Base-by-base conservation (phyloP, 2,329 filamentous ascomycete genomes). In the Leptographium radiaticola region DNA sequence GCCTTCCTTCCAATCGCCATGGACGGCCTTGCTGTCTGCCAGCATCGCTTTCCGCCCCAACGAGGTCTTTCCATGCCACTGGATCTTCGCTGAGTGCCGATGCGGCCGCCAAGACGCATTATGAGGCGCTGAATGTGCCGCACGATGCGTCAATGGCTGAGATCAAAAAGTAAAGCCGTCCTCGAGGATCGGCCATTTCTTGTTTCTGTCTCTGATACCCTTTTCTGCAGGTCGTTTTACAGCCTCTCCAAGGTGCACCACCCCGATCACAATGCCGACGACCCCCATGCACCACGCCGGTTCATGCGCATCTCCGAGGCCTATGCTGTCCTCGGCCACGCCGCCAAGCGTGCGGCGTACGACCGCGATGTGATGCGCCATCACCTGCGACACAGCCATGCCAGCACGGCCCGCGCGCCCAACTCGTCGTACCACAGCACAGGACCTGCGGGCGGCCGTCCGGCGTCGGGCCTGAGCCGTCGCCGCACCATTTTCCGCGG, bases 161-260 rank as follows among this genome's bases (percentile, higher is more conserved):
- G 52, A 90, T 97, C 57, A 97, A 97, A 69, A 91, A 87, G 84
- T 89, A 53, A 53, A 11, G 31, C 63, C 25, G 25, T 25, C 25
- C 25, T 25, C 25, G 25, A 25, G 25, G 25, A 25, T 25, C 3
- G 25, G 25, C 25, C 25, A 25, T 46, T 20, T n/a, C n/a, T n/a
- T n/a, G n/a, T n/a, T n/a, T n/a, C n/a, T 20, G 40, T 6, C 16
- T 47, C 34, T 25, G 8, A 18, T 12, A 36, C 20, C 30, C 33
- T 25, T 44, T 12, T 34, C 36, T 9, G 33, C 55, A 83, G 79
- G 63, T 80, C 80, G 60, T 98, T 96, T 79, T 97, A 96, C 76
- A 70, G 77, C 57, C 86, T 97, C 66, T 95, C 89, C 64, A 95
- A 96, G 70, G 72, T 78, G 53, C 85, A 95, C 76, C 93, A 98